Conservation (phyloP, 768 basidiomycete genomes). For the Trametes elegans region DNA sequence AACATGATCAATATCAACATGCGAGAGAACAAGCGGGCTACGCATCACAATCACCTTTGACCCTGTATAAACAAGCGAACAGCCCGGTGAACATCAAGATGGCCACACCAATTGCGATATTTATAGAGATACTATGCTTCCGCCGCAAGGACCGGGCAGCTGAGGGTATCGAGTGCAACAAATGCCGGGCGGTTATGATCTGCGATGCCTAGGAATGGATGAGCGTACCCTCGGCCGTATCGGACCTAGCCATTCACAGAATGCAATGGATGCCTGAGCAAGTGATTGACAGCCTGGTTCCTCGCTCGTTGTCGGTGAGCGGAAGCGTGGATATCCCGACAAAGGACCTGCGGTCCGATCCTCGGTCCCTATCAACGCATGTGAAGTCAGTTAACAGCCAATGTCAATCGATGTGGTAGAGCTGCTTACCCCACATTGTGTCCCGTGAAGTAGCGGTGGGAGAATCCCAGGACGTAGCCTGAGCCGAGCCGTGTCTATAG, state of each 20-base stretch:
- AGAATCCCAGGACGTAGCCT: neutral
- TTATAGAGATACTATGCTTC: too few relatives aligned
- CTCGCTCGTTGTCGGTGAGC: neutral
- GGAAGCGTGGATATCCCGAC: conserved; percentile 5
- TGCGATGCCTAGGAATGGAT: neutral
- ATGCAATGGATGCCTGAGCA: neutral
- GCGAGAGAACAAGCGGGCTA: too few relatives aligned
- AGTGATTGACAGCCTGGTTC: neutral
- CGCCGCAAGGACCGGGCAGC: too few relatives aligned
- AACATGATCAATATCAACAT: too few relatives aligned
- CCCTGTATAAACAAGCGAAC: too few relatives aligned
- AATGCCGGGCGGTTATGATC: neutral
- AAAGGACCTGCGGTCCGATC: conserved; percentile 13
- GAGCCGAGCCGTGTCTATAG: neutral
- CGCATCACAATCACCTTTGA: too few relatives aligned
- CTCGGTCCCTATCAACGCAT: neutral
- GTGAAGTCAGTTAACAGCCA: neutral
- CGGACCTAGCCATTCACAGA: neutral
- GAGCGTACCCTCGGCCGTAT: neutral
- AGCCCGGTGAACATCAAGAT: too few relatives aligned
- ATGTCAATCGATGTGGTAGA: neutral
- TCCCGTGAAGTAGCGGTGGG: neutral
- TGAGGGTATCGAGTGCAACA: neutral
- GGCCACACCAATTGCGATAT: too few relatives aligned
- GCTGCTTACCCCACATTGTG: neutral